Percentiles rank a stretch among this genome's conserved stretches.
Evolutionary conservation across 1,284 basidiomycete genomes (phyloP).

Genomic region (Coniophora puteana): DNA sequence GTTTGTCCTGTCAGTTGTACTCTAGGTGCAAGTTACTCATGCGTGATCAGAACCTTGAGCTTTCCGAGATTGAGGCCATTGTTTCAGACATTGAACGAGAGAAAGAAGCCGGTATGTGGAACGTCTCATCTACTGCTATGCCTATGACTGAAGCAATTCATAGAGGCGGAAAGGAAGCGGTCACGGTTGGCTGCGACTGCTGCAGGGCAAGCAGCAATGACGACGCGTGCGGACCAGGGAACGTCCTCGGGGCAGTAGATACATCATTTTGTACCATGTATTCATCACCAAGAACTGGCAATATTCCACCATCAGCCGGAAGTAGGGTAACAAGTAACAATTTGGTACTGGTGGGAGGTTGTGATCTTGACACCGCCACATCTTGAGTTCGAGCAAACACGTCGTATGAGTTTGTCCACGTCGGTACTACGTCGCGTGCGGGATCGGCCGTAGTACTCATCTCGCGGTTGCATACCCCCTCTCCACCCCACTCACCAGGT

Average conservation of each 20-base stretch:
- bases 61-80: constrained; percentile 86
- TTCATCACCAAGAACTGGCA: constrained; percentile 7
- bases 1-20: constrained; percentile 23
- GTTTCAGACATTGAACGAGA: constrained; percentile 91
- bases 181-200: constrained; percentile 63
- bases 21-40: constrained; percentile 6
- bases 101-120: constrained; percentile 82
- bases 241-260: constrained; percentile 34
- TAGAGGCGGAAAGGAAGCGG: constrained; percentile 91
- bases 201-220: constrained; percentile 84
- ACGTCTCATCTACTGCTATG: no score
- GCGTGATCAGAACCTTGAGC: constrained; percentile 70
- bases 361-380: constrained; percentile 12
- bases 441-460: no score
- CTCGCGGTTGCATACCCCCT: no score
- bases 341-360: constrained; percentile 12
- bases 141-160: constrained; percentile 80
- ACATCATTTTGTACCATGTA: constrained; percentile 13
- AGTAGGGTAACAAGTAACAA: not conserved
- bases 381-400: constrained; percentile 5
- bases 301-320: not conserved
- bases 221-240: constrained; percentile 46
- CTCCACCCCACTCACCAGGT: no score
- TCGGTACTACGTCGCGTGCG: no score
- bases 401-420: no score